Evolutionary conservation across 108 stramenopile species (phyloP).

Genomic region (Ochromonas danica): DNA sequence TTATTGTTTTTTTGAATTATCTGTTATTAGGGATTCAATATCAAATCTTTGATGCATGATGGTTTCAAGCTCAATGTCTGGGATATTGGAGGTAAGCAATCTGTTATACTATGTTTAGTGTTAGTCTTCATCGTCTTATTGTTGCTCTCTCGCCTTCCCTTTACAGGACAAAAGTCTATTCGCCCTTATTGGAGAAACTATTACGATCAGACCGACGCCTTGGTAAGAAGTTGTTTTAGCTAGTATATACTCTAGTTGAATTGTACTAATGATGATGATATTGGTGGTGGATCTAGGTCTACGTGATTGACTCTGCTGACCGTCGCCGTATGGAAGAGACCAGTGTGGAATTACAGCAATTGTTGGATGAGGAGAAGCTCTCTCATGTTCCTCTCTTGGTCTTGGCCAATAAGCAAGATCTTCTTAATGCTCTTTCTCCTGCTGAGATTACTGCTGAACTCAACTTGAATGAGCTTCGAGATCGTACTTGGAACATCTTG

Average conservation of each 20-base stretch:
- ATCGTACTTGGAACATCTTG: conserved; percentile 58
- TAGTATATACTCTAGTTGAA: not conserved
- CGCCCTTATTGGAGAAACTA: conserved; percentile 68
- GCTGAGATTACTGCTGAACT: conserved; percentile 65
- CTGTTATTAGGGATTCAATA: conserved; percentile 61
- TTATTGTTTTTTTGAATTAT: not conserved
- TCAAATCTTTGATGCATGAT: conserved; percentile 64
- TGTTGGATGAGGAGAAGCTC: conserved; percentile 52
- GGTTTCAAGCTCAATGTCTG: conserved; percentile 71
- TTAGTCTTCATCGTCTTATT: conserved; percentile 20
- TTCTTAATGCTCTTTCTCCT: conserved; percentile 58
- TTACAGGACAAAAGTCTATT: conserved; percentile 62
- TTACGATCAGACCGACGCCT: conserved; percentile 64
- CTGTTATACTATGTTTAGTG: not conserved
- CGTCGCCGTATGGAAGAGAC: conserved; percentile 56
- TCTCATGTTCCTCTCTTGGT: conserved; percentile 61
- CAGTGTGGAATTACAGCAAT: conserved; percentile 51
- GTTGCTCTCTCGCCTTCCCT: not conserved
- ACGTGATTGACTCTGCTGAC: conserved; percentile 56
- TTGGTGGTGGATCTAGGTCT: conserved; percentile 26
- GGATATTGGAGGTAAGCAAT: conserved; percentile 63
- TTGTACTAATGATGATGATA: not conserved
- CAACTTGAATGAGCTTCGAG: conserved; percentile 51
- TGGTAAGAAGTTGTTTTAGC: not conserved
- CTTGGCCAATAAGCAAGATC: conserved; percentile 71